These are phyloP conservation scores for Lactarius sanguifluus DNA, from an alignment of 768 basidiomycete species.

Conservation along the genomic window DNA sequence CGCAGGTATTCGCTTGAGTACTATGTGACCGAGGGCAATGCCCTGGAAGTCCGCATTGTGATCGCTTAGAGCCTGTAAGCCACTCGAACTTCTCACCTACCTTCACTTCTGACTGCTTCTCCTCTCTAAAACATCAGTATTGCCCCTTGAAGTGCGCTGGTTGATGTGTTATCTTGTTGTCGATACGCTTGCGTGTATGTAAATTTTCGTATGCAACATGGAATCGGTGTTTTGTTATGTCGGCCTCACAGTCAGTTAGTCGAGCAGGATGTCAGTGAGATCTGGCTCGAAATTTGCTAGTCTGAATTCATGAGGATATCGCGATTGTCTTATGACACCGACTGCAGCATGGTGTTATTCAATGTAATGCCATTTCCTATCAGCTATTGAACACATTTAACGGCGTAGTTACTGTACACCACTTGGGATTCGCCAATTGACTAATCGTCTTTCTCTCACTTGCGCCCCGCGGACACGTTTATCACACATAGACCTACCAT, in stretches of 20 bases:
- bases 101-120: neutral
- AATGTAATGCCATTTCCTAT: neutral
- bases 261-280: neutral
- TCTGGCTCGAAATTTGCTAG: neutral
- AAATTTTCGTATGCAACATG: too few relatives aligned
- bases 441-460: neutral
- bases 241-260: neutral
- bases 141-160: too few relatives aligned
- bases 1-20: neutral
- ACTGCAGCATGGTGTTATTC: neutral
- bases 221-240: too few relatives aligned
- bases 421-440: neutral
- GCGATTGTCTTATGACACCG: neutral
- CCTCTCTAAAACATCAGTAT: too few relatives aligned
- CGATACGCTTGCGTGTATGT: too few relatives aligned
- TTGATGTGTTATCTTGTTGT: too few relatives aligned
- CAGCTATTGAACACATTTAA: neutral
- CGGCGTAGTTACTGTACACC: too few relatives aligned
- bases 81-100: neutral
- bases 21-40: neutral
- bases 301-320: neutral
- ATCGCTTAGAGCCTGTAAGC: neutral
- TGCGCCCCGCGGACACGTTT: neutral
- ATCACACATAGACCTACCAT: neutral
- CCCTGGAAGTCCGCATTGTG: neutral